Conservation (phyloP, 169 alveolate species). For the Perkinsus olseni region DNA sequence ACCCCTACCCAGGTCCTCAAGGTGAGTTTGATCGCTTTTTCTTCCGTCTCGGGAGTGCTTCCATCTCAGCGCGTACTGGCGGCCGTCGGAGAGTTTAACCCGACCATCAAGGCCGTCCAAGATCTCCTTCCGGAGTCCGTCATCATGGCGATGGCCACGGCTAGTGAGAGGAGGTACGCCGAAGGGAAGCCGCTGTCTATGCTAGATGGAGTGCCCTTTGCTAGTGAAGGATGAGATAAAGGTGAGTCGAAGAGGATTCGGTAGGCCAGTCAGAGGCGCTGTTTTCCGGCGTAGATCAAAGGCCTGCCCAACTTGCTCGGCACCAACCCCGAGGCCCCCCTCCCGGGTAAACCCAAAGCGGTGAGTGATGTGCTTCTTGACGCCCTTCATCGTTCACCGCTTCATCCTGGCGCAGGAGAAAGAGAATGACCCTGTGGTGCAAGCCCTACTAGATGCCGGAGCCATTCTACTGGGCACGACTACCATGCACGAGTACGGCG, state of each 20-base stretch:
- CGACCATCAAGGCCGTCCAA: background rate
- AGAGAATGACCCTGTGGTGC: background rate
- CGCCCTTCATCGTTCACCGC: too few relatives aligned
- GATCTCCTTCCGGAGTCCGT: background rate
- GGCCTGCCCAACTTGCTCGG: background rate
- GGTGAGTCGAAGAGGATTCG: background rate
- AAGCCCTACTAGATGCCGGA: background rate
- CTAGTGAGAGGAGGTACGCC: background rate
- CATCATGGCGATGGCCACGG: background rate
- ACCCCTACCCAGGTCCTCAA: background rate
- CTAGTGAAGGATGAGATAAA: background rate
- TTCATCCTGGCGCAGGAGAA: background rate
- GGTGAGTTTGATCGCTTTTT: background rate
- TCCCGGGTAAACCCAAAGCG: background rate
- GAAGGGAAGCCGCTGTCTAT: background rate
- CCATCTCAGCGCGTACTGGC: background rate
- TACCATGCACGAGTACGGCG: background rate
- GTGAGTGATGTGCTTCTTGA: background rate
- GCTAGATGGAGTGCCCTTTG: background rate
- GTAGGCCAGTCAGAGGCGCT: background rate
- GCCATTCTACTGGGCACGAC: background rate
- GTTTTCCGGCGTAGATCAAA: too few relatives aligned
- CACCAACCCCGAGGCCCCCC: background rate
- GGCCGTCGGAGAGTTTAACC: background rate
- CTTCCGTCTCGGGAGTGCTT: background rate